phyloP scores from a whole-genome alignment of 2,329 filamentous ascomycete species.

The Sporothrix inflata region DNA sequence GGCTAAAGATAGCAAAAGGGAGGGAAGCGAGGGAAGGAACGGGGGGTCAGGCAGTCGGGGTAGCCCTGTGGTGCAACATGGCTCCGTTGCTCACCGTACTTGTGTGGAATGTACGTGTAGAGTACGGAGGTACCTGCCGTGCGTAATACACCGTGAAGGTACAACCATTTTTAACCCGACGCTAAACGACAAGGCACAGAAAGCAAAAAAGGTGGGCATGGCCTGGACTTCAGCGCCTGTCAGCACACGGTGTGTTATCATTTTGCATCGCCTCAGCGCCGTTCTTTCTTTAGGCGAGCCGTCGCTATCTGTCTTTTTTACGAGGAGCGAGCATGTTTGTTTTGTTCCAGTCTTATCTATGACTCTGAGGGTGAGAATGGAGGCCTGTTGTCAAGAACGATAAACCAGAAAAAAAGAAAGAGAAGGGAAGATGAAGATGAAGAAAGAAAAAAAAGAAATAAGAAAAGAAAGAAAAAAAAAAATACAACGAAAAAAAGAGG shows the following conservation, averaged over 20 bases:
- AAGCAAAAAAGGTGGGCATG: no score
- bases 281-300: not conserved
- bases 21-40: conserved; percentile 13
- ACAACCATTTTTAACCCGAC: conserved; percentile 24
- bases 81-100: conserved; percentile 1
- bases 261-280: conserved; percentile 12
- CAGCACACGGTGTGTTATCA: conserved; percentile 6
- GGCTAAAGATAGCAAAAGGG: not conserved
- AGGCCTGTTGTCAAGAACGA: not conserved
- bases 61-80: conserved; percentile 15
- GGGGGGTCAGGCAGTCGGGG: not conserved
- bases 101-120: not conserved
- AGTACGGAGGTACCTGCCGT: not conserved
- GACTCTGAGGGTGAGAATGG: not conserved
- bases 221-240: not conserved
- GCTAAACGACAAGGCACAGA: conserved; percentile 26
- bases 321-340: not conserved
- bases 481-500: not conserved
- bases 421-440: not conserved
- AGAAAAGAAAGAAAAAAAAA: no score
- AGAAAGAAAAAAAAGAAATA: not conserved
- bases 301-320: conserved; percentile 3
- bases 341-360: conserved; percentile 20
- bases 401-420: not conserved
- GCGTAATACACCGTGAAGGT: not conserved